Evolutionary conservation across 768 basidiomycete species (phyloP).

Genomic region (Chalciporus piperatus): DNA sequence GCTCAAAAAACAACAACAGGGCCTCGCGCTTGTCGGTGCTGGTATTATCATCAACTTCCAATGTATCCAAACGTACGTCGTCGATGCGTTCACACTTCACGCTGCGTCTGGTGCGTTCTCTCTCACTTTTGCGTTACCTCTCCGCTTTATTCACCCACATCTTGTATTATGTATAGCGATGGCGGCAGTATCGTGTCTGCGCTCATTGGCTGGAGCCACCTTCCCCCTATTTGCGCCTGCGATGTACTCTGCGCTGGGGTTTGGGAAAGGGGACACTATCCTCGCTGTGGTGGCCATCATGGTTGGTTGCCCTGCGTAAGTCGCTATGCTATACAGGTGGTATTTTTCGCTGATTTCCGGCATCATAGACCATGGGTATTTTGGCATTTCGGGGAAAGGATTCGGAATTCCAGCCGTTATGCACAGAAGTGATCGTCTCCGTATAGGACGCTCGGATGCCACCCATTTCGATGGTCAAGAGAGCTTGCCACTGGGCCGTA

Average conservation of each 20-base stretch:
- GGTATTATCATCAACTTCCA: conserved; percentile 64
- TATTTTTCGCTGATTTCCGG: conserved; percentile 32
- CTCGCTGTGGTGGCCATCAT: conserved; percentile 56
- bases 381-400: conserved; percentile 47
- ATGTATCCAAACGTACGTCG: conserved; percentile 61
- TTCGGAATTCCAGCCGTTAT: conserved; percentile 48
- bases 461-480: no score
- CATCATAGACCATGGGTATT: conserved; percentile 40
- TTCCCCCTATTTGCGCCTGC: conserved; percentile 77
- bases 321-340: neutral
- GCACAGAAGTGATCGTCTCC: conserved; percentile 17
- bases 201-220: conserved; percentile 66
- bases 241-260: conserved; percentile 64
- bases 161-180: conserved; percentile 43
- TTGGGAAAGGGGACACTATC: conserved; percentile 67
- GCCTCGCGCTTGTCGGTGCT: conserved; percentile 53
- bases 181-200: conserved; percentile 60
- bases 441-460: no score
- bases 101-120: conserved; percentile 57
- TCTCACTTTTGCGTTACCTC: neutral
- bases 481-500: no score
- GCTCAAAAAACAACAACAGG: conserved; percentile 34
- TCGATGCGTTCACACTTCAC: conserved; percentile 64
- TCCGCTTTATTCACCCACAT: neutral
- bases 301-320: conserved; percentile 55